Percentiles rank a stretch among this genome's conserved stretches.
These are phyloP conservation scores for Phytopythium montanum DNA, from an alignment of 352 stramenopile species.

Conservation along the genomic window DNA sequence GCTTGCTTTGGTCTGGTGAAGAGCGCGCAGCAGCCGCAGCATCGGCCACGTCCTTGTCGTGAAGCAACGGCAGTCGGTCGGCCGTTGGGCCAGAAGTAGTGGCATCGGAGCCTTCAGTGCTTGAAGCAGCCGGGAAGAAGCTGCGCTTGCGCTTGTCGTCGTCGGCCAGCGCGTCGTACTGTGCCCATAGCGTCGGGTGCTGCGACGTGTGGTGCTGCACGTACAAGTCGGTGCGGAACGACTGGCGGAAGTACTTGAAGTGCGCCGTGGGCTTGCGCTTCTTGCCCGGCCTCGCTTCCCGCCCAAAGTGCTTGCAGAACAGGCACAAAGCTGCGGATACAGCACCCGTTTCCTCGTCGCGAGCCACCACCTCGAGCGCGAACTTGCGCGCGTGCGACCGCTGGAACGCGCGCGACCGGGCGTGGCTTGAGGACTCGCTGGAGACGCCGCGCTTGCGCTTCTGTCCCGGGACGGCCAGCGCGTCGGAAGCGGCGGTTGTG, in stretches of 20 bases:
- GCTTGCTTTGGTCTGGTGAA: conserved; percentile 14
- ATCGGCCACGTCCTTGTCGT: conserved; percentile 18
- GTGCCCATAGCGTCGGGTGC: conserved; percentile 40
- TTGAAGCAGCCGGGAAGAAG: conserved; percentile 36
- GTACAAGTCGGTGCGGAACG: conserved; percentile 71
- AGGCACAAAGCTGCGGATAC: conserved; percentile 52
- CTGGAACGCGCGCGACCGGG: conserved; percentile 33
- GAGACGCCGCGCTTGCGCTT: neutral
- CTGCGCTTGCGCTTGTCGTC: conserved; percentile 26
- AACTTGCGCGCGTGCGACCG: conserved; percentile 51
- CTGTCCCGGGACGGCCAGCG: neutral
- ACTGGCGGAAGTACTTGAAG: conserved; percentile 61
- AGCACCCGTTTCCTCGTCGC: conserved; percentile 30
- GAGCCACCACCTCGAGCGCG: conserved; percentile 41
- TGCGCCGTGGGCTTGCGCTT: conserved; percentile 55
- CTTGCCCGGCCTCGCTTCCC: conserved; percentile 40
- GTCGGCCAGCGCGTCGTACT: conserved; percentile 38
- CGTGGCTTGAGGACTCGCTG: too few species aligned
- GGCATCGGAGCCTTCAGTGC: too few species aligned
- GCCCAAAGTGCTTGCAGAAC: conserved; percentile 66
- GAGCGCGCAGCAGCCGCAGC: conserved; percentile 8
- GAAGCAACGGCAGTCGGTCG: neutral
- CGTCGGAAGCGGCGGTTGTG: neutral
- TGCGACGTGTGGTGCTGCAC: conserved; percentile 61
- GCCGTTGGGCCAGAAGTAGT: neutral